Conservation (phyloP, 768 basidiomycete species). For the Coprinopsis cinerea region DNA sequence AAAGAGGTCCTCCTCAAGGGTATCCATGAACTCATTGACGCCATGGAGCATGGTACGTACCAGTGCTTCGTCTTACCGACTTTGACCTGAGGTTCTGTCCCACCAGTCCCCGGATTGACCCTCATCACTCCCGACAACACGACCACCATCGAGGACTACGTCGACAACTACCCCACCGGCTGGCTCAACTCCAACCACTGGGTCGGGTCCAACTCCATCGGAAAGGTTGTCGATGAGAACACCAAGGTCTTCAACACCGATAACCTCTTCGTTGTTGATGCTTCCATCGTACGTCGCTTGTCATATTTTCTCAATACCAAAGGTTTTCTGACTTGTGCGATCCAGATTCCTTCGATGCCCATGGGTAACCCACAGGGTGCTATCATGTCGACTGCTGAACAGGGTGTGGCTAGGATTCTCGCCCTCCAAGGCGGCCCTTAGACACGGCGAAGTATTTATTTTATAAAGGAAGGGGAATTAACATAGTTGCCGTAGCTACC, state of each 20-base stretch:
- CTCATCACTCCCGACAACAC: slow-evolving; percentile 58
- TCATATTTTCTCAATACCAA: not conserved
- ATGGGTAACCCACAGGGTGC: slow-evolving; percentile 53
- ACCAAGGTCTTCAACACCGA: slow-evolving; percentile 45
- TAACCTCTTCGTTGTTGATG: slow-evolving; percentile 53
- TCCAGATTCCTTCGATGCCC: slow-evolving; percentile 45
- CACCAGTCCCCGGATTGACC: slow-evolving; percentile 42
- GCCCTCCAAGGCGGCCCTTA: slow-evolving; percentile 48
- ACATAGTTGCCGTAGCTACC: too few relatives aligned
- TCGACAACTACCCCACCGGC: slow-evolving; percentile 32
- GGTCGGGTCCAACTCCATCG: slow-evolving; percentile 51
- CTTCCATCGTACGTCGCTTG: not conserved
- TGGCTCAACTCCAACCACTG: slow-evolving; percentile 59
- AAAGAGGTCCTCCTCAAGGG: slow-evolving; percentile 45
- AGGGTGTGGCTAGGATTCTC: slow-evolving; percentile 50
- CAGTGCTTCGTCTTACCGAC: not conserved
- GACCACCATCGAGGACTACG: slow-evolving; percentile 47
- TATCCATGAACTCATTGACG: slow-evolving; percentile 41
- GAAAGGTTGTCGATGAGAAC: slow-evolving; percentile 52
- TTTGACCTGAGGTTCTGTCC: slow-evolving; percentile 8
- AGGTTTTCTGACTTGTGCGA: slow-evolving; percentile 24
- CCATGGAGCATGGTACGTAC: slow-evolving; percentile 33
- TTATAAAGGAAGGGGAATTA: too few relatives aligned
- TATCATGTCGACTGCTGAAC: slow-evolving; percentile 54
- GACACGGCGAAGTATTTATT: too few relatives aligned